These are phyloP conservation scores for Gossypium laxum DNA, from an alignment of 441 rosid genomes.

Conservation along the genomic window DNA sequence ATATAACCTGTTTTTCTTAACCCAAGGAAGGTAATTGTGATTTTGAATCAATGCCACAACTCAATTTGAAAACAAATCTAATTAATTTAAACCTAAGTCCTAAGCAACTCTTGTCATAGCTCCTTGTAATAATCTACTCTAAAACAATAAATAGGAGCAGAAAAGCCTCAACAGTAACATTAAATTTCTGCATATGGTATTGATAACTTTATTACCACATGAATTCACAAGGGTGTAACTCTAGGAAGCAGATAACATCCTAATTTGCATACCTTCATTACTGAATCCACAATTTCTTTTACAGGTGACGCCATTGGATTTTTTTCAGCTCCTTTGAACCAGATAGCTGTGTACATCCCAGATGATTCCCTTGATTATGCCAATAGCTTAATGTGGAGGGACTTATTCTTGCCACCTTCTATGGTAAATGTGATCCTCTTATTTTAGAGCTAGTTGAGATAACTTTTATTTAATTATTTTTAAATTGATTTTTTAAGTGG, in stretches of 20 bases:
- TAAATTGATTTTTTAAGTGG: background rate
- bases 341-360: conserved; percentile 45
- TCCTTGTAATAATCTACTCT: background rate
- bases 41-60: background rate
- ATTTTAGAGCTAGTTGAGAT: background rate
- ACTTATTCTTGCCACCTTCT: conserved; percentile 43
- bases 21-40: background rate
- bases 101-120: background rate
- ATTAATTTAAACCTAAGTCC: background rate
- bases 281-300: conserved; percentile 17
- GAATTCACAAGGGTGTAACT: background rate
- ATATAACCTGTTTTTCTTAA: background rate
- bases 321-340: conserved; percentile 61
- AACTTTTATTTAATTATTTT: background rate
- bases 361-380: conserved; percentile 38
- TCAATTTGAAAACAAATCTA: background rate
- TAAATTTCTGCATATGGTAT: background rate
- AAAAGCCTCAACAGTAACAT: background rate
- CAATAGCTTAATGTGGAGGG: conserved; percentile 58
- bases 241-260: background rate
- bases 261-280: background rate
- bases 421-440: conserved; percentile 30
- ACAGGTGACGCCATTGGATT: conserved; percentile 73
- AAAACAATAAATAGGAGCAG: background rate
- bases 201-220: background rate